A percentile compares a stretch with the other conserved stretches of the same genome.
Conservation (phyloP, 345 rosid genomes). For the Sonneratia alba region DNA sequence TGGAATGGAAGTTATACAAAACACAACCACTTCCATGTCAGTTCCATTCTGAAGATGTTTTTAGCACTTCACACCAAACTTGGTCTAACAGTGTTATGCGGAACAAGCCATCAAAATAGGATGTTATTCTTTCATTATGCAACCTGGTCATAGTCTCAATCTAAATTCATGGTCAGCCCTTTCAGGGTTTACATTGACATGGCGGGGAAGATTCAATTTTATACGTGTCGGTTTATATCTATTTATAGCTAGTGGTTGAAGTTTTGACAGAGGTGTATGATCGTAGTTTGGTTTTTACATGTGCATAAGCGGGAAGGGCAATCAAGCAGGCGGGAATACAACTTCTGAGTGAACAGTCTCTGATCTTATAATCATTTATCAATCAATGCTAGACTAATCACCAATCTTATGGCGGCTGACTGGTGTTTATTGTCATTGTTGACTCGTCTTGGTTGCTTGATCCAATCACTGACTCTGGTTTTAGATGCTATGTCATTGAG, state of each 20-base stretch:
- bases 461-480: too few relatives aligned
- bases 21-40: neutral
- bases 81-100: neutral
- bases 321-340: neutral
- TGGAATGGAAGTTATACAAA: neutral
- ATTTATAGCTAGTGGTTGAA: neutral
- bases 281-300: neutral
- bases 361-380: neutral
- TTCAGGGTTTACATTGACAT: neutral
- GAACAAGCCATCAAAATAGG: neutral
- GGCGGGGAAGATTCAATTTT: neutral
- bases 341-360: neutral
- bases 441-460: too few relatives aligned
- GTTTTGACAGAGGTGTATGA: neutral
- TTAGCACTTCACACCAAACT: neutral
- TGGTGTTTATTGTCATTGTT: too few relatives aligned
- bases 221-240: neutral
- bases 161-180: neutral
- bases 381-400: neutral
- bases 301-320: too few relatives aligned
- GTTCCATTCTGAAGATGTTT: neutral
- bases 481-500: too few relatives aligned
- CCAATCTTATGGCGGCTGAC: too few relatives aligned
- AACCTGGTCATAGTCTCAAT: neutral
- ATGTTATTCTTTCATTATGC: neutral